These are phyloP conservation scores for Leccinellum rugosiceps DNA, from an alignment of 768 basidiomycete genomes.

Conservation along the genomic window DNA sequence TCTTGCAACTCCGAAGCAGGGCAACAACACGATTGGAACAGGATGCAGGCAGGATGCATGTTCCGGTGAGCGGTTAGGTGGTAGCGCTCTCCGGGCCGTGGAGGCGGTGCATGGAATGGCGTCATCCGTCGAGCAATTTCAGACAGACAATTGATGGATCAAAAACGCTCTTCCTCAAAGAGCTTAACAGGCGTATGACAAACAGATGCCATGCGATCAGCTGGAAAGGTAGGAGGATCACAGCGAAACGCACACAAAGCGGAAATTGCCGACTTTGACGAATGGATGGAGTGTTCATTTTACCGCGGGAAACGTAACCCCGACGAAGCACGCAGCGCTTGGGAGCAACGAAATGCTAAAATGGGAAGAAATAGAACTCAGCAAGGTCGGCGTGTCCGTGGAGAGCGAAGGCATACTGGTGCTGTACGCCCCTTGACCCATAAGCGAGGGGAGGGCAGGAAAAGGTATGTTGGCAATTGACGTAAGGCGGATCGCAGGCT, in stretches of 20 bases:
- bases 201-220: conserved; percentile 13
- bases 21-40: conserved; percentile 31
- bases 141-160: conserved; percentile 27
- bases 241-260: conserved; percentile 4
- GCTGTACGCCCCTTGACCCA: conserved; percentile 25
- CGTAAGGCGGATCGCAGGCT: conserved; percentile 26
- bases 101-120: conserved; percentile 24
- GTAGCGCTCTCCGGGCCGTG: conserved; percentile 27
- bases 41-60: conserved; percentile 29
- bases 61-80: conserved; percentile 27
- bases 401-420: conserved; percentile 19
- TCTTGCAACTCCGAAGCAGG: conserved; percentile 33
- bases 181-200: conserved; percentile 26
- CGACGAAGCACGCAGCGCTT: conserved; percentile 7
- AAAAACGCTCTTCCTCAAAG: conserved; percentile 31
- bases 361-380: conserved; percentile 13
- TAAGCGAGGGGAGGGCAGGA: conserved; percentile 31
- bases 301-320: conserved; percentile 6
- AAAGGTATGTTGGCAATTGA: conserved; percentile 27
- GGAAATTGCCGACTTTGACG: conserved; percentile 28
- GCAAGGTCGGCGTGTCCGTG: conserved; percentile 27
- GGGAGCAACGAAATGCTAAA: conserved; percentile 13
- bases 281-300: conserved; percentile 18
- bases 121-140: conserved; percentile 22
- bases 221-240: conserved; percentile 6